Base-by-base conservation (phyloP, 345 rosid species). In the Eucalyptus polyanthemos region DNA sequence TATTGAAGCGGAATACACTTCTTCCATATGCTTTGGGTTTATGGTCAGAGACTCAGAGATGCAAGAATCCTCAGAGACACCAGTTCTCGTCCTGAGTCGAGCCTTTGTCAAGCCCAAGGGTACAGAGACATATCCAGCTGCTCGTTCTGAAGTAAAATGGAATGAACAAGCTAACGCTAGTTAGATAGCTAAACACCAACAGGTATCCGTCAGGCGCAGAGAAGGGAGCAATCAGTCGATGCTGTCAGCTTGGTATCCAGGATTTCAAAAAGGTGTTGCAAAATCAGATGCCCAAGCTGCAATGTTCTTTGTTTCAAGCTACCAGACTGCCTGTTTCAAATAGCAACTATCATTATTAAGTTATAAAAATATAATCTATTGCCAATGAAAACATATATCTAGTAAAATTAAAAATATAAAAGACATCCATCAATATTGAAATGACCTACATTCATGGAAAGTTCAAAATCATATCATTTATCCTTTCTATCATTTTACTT, bases 191-290 rank as follows among this genome's bases (percentile, higher is more conserved):
- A 72, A 72, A 37, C 81, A 72, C 4, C 1, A 1, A 5, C 24
- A 11, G 81, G 25, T 45, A 37, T 19, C 17, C 3, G 1, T 5
- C 0, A 5, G 81, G 19, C 2, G 1, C 81, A 3, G 27, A 72
- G 81, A 72, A 37, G 81, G 27, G 14, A 72, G 81, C 45, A 37
- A 72, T 21, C 19, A 1, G 81, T 72, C 14, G 5, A 37, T 12
- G 81, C 81, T 72, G 14, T 37, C 5, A 37, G 81, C 45, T 72
- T 2, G 14, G 81, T 11, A 37, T 72, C 4, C 0, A 37, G 81
- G 24, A 19, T 37, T 37, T 72, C 6, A 3, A 72, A 37, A 5
- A 72, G 45, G 11, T 34, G 6, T 72, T 3, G 3, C 10, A 6
- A 34, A 72, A 9, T 34, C 81, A 37, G 45, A 72, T 37, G 4